phyloP scores from a whole-genome alignment of 208 protist species.

The Endotrypanum monterogeii region DNA sequence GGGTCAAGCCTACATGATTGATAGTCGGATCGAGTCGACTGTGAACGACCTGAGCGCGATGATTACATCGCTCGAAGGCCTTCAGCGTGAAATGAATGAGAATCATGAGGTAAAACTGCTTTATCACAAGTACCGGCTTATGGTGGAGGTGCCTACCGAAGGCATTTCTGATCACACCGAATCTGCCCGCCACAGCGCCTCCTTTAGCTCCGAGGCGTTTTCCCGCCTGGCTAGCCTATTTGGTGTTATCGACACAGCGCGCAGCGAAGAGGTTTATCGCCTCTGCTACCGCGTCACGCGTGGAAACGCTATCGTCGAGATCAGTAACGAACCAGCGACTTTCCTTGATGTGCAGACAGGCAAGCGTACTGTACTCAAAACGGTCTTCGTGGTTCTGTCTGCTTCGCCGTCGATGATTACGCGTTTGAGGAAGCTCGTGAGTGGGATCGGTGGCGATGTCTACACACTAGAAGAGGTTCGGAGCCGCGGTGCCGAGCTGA shows the following conservation, averaged over 20 bases:
- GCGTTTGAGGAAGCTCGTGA: conserved; percentile 96
- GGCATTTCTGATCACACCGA: conserved; percentile 51
- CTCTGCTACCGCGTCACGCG: conserved; percentile 95
- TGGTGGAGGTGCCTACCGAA: conserved; percentile 73
- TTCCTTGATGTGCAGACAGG: conserved; percentile 86
- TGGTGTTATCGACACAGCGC: conserved; percentile 92
- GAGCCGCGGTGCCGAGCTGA: conserved; percentile 11
- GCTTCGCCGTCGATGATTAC: conserved; percentile 85
- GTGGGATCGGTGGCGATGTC: conserved; percentile 92
- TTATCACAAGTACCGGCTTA: conserved; percentile 82
- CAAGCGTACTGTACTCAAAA: conserved; percentile 88
- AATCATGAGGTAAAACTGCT: conserved; percentile 87
- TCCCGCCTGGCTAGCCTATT: conserved; percentile 89
- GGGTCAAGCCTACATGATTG: conserved; percentile 87
- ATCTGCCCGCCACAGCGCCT: conserved; percentile 25
- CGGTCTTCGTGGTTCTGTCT: conserved; percentile 97
- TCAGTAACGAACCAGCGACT: conserved; percentile 84
- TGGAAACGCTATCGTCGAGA: conserved; percentile 95
- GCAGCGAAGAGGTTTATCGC: conserved; percentile 90
- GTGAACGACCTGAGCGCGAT: conserved; percentile 44
- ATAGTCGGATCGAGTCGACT: conserved; percentile 53
- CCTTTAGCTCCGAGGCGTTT: conserved; percentile 25
- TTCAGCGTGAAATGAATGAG: conserved; percentile 59
- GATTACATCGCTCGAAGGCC: conserved; percentile 38
- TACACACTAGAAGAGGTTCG: conserved; percentile 64